Percentiles rank a stretch among this genome's conserved stretches.
Evolutionary conservation across 352 stramenopile species (phyloP).

Genomic region (Phytophthora multivora): DNA sequence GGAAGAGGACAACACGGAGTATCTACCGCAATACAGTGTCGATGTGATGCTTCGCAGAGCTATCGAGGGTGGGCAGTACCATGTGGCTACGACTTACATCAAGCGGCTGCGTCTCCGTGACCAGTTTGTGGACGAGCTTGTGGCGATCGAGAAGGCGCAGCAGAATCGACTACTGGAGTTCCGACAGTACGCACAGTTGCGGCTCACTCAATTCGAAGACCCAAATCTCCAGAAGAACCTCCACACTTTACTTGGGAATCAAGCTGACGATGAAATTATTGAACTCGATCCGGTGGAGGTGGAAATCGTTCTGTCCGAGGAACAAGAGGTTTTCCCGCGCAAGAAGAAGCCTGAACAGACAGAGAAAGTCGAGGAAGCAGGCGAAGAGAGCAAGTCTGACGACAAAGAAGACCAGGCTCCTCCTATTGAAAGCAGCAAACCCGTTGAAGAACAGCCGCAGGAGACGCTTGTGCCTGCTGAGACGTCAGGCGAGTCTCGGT

Average conservation of each 20-base stretch:
- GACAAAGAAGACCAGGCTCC: slow-evolving; percentile 4
- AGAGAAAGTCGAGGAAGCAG: slow-evolving; percentile 15
- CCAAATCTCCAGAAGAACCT: slow-evolving; percentile 45
- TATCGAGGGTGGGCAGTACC: slow-evolving; percentile 66
- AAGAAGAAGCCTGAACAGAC: slow-evolving; percentile 35
- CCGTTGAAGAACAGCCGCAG: slow-evolving; percentile 19
- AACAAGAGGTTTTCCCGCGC: slow-evolving; percentile 58
- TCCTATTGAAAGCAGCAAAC: slow-evolving; percentile 5
- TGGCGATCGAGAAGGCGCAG: slow-evolving; percentile 61
- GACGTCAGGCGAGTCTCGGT: slow-evolving; percentile 42
- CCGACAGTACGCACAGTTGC: slow-evolving; percentile 56
- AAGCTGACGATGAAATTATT: slow-evolving; percentile 52
- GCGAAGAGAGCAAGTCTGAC: slow-evolving; percentile 6
- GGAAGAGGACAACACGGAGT: slow-evolving; percentile 31
- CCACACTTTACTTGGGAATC: slow-evolving; percentile 42
- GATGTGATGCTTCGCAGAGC: slow-evolving; percentile 58
- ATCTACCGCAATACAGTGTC: slow-evolving; percentile 51
- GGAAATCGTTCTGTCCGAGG: slow-evolving; percentile 64
- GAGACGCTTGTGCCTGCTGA: background rate
- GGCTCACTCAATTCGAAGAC: slow-evolving; percentile 56
- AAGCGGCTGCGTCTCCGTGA: slow-evolving; percentile 79
- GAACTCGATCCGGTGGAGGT: slow-evolving; percentile 48
- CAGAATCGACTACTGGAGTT: slow-evolving; percentile 60
- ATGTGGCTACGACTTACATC: slow-evolving; percentile 82
- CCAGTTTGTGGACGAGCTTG: slow-evolving; percentile 60